phyloP scores from a whole-genome alignment of 176 grass and related monocot species.

The Carex kokanica region DNA sequence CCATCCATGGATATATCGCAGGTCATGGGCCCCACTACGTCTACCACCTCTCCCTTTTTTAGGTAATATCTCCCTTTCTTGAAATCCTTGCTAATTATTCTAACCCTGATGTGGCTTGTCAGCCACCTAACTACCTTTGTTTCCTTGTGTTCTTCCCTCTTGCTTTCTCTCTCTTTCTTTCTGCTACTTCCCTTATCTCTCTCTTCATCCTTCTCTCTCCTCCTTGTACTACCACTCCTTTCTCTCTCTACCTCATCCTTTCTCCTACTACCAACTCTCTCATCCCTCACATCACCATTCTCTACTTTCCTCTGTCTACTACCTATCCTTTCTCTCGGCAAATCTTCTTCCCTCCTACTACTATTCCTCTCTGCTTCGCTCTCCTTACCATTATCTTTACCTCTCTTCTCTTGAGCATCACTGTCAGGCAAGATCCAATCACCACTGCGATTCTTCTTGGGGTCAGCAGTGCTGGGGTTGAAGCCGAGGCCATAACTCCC shows the following conservation, averaged over 20 bases:
- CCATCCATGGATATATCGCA: constrained; percentile 86
- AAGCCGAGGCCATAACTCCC: constrained; percentile 69
- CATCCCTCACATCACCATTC: constrained; percentile 20
- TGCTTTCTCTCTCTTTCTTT: constrained; percentile 36
- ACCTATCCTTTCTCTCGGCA: constrained; percentile 13
- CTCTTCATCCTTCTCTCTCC: constrained; percentile 24
- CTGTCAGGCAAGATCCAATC: constrained; percentile 41
- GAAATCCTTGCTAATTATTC: constrained; percentile 69
- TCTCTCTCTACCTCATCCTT: constrained; percentile 33
- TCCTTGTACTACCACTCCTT: constrained; percentile 23
- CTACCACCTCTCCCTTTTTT: constrained; percentile 71
- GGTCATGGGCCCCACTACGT: constrained; percentile 79
- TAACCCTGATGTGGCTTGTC: constrained; percentile 81
- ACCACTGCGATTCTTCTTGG: constrained; percentile 58
- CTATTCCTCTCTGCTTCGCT: constrained; percentile 33
- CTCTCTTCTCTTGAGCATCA: constrained; percentile 36
- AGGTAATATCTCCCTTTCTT: constrained; percentile 59
- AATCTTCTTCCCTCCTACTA: constrained; percentile 19
- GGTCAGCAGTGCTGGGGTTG: constrained; percentile 55
- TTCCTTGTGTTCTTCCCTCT: constrained; percentile 29
- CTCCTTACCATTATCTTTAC: constrained; percentile 44
- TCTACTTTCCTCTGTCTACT: constrained; percentile 23
- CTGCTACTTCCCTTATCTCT: constrained; percentile 34
- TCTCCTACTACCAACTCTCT: constrained; percentile 21
- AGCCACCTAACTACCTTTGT: constrained; percentile 52